Evolutionary conservation across 305 asterid species (phyloP).

Genomic region (Fraxinus velutina): DNA sequence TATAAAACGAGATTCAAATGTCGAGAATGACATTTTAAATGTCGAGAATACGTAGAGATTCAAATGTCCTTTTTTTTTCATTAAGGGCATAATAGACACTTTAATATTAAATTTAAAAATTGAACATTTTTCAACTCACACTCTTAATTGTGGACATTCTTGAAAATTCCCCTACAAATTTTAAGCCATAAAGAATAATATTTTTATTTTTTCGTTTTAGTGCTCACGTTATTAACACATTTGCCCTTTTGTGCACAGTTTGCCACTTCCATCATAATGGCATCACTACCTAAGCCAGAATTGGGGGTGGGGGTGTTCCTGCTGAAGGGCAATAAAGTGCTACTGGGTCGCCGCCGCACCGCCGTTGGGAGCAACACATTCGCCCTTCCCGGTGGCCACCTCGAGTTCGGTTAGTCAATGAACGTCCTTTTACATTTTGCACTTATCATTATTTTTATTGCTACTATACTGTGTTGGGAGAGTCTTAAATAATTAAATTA

Average conservation of each 20-base stretch:
- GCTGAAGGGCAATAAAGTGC: slow-evolving; percentile 44
- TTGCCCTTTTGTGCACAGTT: not conserved
- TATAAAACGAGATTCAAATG: too few relatives aligned
- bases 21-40: too few relatives aligned
- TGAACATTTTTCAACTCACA: too few relatives aligned
- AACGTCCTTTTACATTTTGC: not conserved
- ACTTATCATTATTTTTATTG: not conserved
- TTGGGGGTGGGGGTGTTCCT: slow-evolving; percentile 57
- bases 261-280: not conserved
- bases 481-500: not conserved
- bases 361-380: slow-evolving; percentile 47
- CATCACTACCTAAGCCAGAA: slow-evolving; percentile 29
- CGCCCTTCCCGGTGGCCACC: slow-evolving; percentile 67
- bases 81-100: too few relatives aligned
- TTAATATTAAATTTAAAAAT: too few relatives aligned
- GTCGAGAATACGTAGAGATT: too few relatives aligned
- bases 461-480: not conserved
- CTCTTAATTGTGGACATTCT: too few relatives aligned
- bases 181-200: not conserved
- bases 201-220: not conserved
- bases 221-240: not conserved
- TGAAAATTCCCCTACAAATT: too few relatives aligned
- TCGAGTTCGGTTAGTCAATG: slow-evolving; percentile 45
- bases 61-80: too few relatives aligned
- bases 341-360: slow-evolving; percentile 58